Evolutionary conservation across 179 eudicot genomes (phyloP).

Genomic region (Beta macrorhiza): DNA sequence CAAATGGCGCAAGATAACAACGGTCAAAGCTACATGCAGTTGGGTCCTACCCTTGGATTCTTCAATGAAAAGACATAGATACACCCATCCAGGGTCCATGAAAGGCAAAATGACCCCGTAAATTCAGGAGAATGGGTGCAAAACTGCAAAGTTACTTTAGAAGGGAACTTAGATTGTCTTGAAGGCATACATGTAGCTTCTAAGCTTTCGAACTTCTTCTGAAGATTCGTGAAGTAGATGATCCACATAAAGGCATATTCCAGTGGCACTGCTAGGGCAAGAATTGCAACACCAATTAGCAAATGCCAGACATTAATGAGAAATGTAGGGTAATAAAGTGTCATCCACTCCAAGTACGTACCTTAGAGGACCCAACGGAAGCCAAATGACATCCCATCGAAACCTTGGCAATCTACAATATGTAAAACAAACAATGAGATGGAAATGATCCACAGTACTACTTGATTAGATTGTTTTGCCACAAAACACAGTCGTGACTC

Average conservation of each 20-base stretch:
- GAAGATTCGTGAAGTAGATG: slow-evolving; percentile 68
- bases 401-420: slow-evolving; percentile 74
- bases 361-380: slow-evolving; percentile 84
- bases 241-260: slow-evolving; percentile 75
- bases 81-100: no score
- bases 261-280: slow-evolving; percentile 55
- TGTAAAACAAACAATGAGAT: slow-evolving; percentile 2
- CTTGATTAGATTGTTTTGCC: background rate
- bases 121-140: no score
- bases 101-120: no score
- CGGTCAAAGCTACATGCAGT: background rate
- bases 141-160: no score
- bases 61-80: no score
- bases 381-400: slow-evolving; percentile 92
- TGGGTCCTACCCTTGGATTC: background rate
- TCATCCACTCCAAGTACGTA: slow-evolving; percentile 19
- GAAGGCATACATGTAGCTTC: slow-evolving; percentile 85
- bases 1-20: background rate
- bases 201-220: slow-evolving; percentile 88
- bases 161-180: slow-evolving; percentile 48
- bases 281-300: slow-evolving; percentile 3
- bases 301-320: background rate
- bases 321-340: background rate
- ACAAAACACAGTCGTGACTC: background rate
- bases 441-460: background rate